Base-by-base conservation (phyloP, 129 eudicot genomes). In the Solidago caesia region DNA sequence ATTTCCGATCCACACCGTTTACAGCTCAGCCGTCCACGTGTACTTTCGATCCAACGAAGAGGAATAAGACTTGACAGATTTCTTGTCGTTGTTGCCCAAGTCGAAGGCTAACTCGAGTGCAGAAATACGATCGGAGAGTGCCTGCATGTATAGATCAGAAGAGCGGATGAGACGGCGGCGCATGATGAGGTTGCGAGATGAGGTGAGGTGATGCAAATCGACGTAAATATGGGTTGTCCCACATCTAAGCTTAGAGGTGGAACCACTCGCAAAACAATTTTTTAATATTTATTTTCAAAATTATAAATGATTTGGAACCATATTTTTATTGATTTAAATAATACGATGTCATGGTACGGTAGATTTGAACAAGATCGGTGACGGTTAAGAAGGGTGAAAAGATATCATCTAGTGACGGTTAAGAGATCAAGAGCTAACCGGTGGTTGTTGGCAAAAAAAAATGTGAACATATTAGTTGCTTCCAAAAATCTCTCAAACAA, bases 11-110 rank as follows among this genome's bases (percentile, higher is more conserved):
- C 43, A 77, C 15, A 4, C 87, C 88, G 39, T 83, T 77, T 87
- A 25, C n/a, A 93, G 85, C 96, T 93, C 97, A 43, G 97, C 89
- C 83, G 97, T 94, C 96, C 93, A 94, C 5, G 89, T 85, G 85
- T 94, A 94, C 88, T 90, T 94, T 91, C 96, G 83, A 77, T 94
- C 96, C 2, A 47, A 12, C 60, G 25, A n/a, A n/a, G n/a, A n/a
- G n/a, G n/a, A n/a, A 4, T 12, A 12, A 5, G 59, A 1, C 25
- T 53, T 53, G 5, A 5, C 7, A 29, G 61, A 1, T 63, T 51
- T 78, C 6, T 82, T 83, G 79, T 79, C 81, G 6, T 76, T 59
- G 44, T 27, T 70, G 52, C 64, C 61, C 72, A 73, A 57, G 62
- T 84, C 93, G 59, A 88, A 79, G 43, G 81, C 87, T 68, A 79